Evolutionary conservation across 805 yeast genomes (phyloP), one percentile per base, ranked within the genome.

Genomic region (Metschnikowia henanensis): DNA sequence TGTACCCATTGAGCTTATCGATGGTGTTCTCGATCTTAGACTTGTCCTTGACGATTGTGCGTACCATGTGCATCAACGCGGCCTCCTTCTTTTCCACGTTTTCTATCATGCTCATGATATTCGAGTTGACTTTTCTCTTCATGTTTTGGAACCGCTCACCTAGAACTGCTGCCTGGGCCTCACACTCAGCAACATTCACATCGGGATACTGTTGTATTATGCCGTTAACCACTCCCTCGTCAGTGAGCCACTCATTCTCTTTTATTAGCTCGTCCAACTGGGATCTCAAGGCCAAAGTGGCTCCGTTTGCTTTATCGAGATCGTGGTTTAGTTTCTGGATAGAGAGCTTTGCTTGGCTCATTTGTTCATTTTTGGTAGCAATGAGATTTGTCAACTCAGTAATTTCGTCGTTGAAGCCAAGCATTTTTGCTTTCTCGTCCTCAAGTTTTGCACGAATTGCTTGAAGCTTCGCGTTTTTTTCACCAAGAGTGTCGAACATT

Each of bases 81-180:
- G 73, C 61, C 58, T 90, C 97, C 59, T 89, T 88, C 73, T 85
- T 89, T 60, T 90, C 96, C 21, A 88, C 95, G 52, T 82, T 88
- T 57, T 90, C 97, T 50, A 89, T 87, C 86, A 86, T 87, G 56
- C 83, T 83, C 95, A 87, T 87, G 49, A 89, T 88, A 57, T 90
- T 86, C 2, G 84, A 75, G 55, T 90, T 89, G 15, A 91, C 95
- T 51, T 83, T 87, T 43, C 89, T 76, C 65, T 79, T 84, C 86
- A 92, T 80, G 4, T 78, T 79, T 42, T 79, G 75, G 56, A 81
- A 80, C 49, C 81, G 75, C 25, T 77, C 84, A 16, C 75, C 68
- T 51, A 88, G 73, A 36, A 76, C 73, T 10, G 65, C 65, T 31
- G 82, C 76, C 49, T 83, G 77, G 18, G 74, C 77, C 50, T 80